Percentiles rank a stretch among this genome's conserved stretches.
Conservation (phyloP, 345 rosid species). For the Syzygium oleosum region DNA sequence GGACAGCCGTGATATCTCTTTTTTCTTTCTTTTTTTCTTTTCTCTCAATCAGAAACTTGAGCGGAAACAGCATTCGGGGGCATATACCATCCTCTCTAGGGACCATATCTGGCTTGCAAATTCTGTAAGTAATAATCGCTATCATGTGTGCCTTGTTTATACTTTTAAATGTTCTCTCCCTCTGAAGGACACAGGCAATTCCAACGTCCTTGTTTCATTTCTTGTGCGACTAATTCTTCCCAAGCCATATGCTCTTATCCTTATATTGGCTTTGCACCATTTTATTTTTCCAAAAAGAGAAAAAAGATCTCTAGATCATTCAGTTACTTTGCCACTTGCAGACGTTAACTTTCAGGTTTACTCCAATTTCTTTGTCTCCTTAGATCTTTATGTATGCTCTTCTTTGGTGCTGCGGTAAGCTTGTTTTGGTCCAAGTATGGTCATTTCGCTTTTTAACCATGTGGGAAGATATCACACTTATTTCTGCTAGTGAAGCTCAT, state of each 20-base stretch:
- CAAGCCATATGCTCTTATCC: not conserved
- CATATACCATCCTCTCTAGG: slow-evolving; percentile 72
- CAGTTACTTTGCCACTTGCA: not conserved
- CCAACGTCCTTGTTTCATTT: not conserved
- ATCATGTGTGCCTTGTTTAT: not conserved
- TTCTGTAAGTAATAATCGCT: slow-evolving; percentile 49
- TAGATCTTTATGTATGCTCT: not conserved
- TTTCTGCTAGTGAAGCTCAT: not conserved
- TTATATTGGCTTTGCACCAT: not conserved
- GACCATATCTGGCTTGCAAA: slow-evolving; percentile 48
- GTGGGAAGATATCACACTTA: not conserved
- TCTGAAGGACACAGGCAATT: not conserved
- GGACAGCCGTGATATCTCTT: not conserved
- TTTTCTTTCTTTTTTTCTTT: slow-evolving; percentile 1
- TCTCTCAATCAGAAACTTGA: slow-evolving; percentile 59
- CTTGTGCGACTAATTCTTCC: not conserved
- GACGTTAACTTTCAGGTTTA: not conserved
- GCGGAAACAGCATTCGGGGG: slow-evolving; percentile 74
- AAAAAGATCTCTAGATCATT: not conserved
- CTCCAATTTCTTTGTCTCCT: not conserved
- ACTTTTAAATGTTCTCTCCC: not conserved
- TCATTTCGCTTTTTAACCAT: not conserved
- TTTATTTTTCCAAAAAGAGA: not conserved
- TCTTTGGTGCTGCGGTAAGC: not conserved
- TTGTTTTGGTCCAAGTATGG: not conserved